Percentiles rank a stretch among this genome's conserved stretches.
These are phyloP conservation scores for Populus simonii DNA, from an alignment of 345 rosid species.

Conservation along the genomic window DNA sequence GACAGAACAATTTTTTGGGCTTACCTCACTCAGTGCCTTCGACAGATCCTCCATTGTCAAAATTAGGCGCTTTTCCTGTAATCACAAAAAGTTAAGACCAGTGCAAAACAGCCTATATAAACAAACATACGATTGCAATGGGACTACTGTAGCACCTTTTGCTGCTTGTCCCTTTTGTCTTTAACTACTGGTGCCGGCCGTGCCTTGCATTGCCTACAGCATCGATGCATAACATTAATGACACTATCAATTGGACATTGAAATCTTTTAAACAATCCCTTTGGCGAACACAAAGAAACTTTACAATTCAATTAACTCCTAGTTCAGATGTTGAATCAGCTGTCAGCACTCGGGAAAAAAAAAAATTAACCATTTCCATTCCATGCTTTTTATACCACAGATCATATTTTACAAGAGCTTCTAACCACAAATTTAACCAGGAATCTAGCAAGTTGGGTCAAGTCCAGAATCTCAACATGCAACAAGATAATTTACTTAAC, in stretches of 20 bases:
- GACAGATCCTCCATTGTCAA: constrained; percentile 94
- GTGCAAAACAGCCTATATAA: not conserved
- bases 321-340: no score
- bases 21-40: constrained; percentile 82
- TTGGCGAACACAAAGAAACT: not conserved
- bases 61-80: constrained; percentile 82
- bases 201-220: constrained; percentile 85
- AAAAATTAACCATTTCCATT: not conserved
- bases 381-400: not conserved
- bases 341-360: no score
- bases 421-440: not conserved
- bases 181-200: constrained; percentile 75
- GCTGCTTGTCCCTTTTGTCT: constrained; percentile 92
- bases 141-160: constrained; percentile 50
- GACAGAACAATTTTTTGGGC: constrained; percentile 2
- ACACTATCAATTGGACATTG: not conserved
- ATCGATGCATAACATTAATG: no score
- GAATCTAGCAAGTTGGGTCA: not conserved
- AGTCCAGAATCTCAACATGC: not conserved
- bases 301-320: not conserved
- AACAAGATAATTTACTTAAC: not conserved
- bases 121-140: not conserved
- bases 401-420: not conserved
- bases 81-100: constrained; percentile 16
- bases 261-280: not conserved